Percentiles rank a stretch among this genome's conserved stretches.
Conservation (phyloP, 1,284 basidiomycete genomes). For the Heterobasidion annosum region DNA sequence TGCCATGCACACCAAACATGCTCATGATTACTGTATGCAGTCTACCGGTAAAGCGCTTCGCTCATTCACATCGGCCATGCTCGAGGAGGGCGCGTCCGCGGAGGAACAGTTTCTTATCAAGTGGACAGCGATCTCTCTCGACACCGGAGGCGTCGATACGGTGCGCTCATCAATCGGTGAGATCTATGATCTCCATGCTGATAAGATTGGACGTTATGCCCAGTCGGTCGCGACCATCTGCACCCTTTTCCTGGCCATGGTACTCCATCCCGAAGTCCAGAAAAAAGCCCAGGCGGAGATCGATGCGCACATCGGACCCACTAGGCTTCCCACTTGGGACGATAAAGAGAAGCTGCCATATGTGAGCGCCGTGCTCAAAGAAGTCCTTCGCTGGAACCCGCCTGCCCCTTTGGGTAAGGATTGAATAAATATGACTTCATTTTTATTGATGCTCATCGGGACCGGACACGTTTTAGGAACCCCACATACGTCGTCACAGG, state of each 20-base stretch:
- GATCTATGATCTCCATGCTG: neutral
- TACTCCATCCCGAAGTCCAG: conserved; percentile 12
- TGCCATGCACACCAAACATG: neutral
- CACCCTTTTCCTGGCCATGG: conserved; percentile 13
- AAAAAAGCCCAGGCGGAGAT: conserved; percentile 14
- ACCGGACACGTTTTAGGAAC: neutral
- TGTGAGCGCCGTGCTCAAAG: conserved; percentile 10
- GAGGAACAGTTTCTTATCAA: neutral
- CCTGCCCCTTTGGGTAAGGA: neutral
- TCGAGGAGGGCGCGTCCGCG: neutral
- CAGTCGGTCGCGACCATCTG: neutral
- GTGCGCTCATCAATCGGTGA: neutral
- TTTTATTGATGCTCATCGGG: neutral
- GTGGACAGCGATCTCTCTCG: neutral
- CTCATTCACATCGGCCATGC: neutral
- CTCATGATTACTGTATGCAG: neutral
- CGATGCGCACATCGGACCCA: conserved; percentile 11
- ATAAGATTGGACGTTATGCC: neutral
- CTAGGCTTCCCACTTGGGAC: conserved; percentile 10
- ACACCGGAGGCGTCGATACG: neutral
- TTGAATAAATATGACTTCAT: neutral
- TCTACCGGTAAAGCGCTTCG: neutral
- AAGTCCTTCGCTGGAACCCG: conserved; percentile 6
- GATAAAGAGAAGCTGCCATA: conserved; percentile 13
- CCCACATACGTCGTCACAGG: neutral